Percentiles rank a stretch among this genome's conserved stretches.
These are phyloP conservation scores for Pyrenophora teres DNA, from an alignment of 2,329 filamentous ascomycete species.

Conservation along the genomic window DNA sequence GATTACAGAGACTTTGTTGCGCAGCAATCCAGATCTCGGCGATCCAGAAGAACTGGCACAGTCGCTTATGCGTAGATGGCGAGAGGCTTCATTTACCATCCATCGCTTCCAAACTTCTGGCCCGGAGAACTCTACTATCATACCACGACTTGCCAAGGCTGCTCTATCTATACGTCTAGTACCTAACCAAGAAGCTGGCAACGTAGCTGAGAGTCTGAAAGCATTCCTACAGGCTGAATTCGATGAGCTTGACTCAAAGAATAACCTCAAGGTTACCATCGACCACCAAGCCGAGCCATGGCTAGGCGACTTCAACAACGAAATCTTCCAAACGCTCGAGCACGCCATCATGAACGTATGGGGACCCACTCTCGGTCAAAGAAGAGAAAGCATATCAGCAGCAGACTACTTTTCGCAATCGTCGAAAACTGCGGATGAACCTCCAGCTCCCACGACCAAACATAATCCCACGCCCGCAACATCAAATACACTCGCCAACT, in stretches of 20 bases:
- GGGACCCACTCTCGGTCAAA: slow-evolving; percentile 60
- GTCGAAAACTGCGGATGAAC: slow-evolving; percentile 13
- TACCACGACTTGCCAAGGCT: slow-evolving; percentile 86
- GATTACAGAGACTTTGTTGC: slow-evolving; percentile 77
- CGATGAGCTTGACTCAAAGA: slow-evolving; percentile 74
- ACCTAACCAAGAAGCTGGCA: slow-evolving; percentile 84
- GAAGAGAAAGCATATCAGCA: slow-evolving; percentile 14
- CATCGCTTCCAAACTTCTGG: slow-evolving; percentile 93
- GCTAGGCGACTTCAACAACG: slow-evolving; percentile 88
- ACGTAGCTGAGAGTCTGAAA: slow-evolving; percentile 71
- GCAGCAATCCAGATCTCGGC: slow-evolving; percentile 68
- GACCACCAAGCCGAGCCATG: slow-evolving; percentile 95
- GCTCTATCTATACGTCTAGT: slow-evolving; percentile 90
- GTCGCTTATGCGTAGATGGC: slow-evolving; percentile 90
- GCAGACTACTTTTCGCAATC: slow-evolving; percentile 20
- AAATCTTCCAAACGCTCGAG: slow-evolving; percentile 88
- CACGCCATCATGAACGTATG: slow-evolving; percentile 83
- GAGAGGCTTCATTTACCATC: slow-evolving; percentile 91
- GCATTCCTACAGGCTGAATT: slow-evolving; percentile 74
- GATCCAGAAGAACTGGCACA: slow-evolving; percentile 73
- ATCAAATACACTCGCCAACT: slow-evolving; percentile 56
- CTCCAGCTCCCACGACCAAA: slow-evolving; percentile 9
- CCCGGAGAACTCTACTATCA: slow-evolving; percentile 83
- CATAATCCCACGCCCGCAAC: slow-evolving; percentile 52
- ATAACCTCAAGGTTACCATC: slow-evolving; percentile 78